Percentiles rank a stretch among this genome's conserved stretches.
These are phyloP conservation scores for Torulaspora pretoriensis DNA, from an alignment of 1,139 yeast genomes.

Conservation along the genomic window DNA sequence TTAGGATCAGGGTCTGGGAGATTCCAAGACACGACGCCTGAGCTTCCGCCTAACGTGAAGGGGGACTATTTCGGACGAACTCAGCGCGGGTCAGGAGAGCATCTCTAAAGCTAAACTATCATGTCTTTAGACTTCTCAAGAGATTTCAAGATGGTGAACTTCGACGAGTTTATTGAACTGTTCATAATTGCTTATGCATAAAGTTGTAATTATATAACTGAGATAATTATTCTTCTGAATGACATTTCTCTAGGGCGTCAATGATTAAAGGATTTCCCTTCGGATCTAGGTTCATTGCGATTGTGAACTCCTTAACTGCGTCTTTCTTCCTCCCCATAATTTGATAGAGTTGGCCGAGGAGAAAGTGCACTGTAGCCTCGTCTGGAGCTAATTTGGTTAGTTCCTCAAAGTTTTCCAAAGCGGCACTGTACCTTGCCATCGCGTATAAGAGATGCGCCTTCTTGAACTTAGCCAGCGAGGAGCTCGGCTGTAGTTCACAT, in stretches of 20 bases:
- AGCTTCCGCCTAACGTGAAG: slow-evolving; percentile 5
- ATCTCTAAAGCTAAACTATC: neutral
- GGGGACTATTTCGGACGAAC: slow-evolving; percentile 15
- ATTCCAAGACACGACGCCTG: slow-evolving; percentile 11
- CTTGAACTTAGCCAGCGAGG: slow-evolving; percentile 83
- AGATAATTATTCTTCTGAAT: slow-evolving; percentile 27
- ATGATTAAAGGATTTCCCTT: slow-evolving; percentile 84
- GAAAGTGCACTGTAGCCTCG: slow-evolving; percentile 88
- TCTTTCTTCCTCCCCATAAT: slow-evolving; percentile 66
- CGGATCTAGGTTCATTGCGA: slow-evolving; percentile 88
- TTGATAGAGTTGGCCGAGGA: slow-evolving; percentile 83
- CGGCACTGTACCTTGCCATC: slow-evolving; percentile 65
- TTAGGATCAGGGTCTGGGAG: slow-evolving; percentile 14
- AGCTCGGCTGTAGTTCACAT: slow-evolving; percentile 74
- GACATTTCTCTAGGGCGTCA: slow-evolving; percentile 66
- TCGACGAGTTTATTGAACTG: neutral
- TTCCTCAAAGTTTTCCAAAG: slow-evolving; percentile 68
- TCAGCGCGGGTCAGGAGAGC: slow-evolving; percentile 2
- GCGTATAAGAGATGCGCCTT: slow-evolving; percentile 78
- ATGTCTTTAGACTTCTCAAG: neutral
- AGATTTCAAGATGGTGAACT: neutral
- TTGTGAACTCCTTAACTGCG: slow-evolving; percentile 83
- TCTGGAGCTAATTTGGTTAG: slow-evolving; percentile 80
- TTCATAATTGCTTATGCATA: slow-evolving; percentile 4
- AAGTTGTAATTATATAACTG: slow-evolving; percentile 9